Conservation (phyloP, 805 yeast genomes). For the Candida chilensis region DNA sequence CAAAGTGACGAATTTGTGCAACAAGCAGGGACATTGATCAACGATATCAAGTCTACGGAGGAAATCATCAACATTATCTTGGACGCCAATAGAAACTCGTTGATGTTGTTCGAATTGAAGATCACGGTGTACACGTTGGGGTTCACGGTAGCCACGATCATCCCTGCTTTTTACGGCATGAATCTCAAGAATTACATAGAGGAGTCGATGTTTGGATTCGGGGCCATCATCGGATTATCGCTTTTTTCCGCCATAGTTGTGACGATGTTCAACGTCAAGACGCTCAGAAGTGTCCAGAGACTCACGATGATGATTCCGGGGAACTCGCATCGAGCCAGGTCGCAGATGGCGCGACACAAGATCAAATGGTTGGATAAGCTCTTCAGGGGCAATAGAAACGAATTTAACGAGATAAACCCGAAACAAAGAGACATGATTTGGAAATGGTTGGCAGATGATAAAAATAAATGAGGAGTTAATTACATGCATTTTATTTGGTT, state of each 20-base stretch:
- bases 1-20: slow-evolving; percentile 93
- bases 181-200: slow-evolving; percentile 72
- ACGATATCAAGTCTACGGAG: slow-evolving; percentile 84
- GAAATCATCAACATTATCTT: slow-evolving; percentile 87
- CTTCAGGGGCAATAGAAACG: neutral
- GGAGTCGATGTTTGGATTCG: slow-evolving; percentile 57
- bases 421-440: slow-evolving; percentile 36
- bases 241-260: slow-evolving; percentile 43
- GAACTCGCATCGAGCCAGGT: too few relatives aligned
- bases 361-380: slow-evolving; percentile 1
- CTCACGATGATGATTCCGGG: slow-evolving; percentile 48
- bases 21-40: slow-evolving; percentile 73
- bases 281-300: slow-evolving; percentile 52
- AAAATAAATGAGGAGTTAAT: slow-evolving; percentile 20
- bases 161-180: slow-evolving; percentile 91
- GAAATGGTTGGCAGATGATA: slow-evolving; percentile 46
- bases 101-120: slow-evolving; percentile 80
- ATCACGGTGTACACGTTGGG: slow-evolving; percentile 81
- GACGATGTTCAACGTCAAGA: slow-evolving; percentile 46
- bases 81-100: slow-evolving; percentile 84
- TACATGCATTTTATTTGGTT: too few relatives aligned
- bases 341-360: neutral
- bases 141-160: slow-evolving; percentile 71
- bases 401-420: slow-evolving; percentile 9
- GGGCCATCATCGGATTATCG: slow-evolving; percentile 42